phyloP scores from a whole-genome alignment of 352 stramenopile species.

The Globisporangium megalacanthum region DNA sequence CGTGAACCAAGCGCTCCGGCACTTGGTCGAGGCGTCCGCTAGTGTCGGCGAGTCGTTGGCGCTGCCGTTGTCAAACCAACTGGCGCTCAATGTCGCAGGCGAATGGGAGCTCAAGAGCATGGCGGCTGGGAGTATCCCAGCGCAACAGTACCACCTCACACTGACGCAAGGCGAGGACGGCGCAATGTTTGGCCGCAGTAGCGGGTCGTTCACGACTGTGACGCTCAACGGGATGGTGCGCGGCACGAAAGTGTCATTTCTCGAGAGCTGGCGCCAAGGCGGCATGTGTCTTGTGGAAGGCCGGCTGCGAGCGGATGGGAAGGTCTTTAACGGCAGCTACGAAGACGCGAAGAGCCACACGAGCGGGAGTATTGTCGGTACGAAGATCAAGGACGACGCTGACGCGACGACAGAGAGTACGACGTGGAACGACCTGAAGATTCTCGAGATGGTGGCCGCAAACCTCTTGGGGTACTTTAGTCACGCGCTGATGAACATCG shows the following conservation, averaged over 20 bases:
- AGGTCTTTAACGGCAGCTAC: constrained; percentile 70
- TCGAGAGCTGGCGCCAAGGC: constrained; percentile 84
- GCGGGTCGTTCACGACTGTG: constrained; percentile 76
- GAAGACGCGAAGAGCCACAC: constrained; percentile 87
- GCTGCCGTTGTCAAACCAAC: constrained; percentile 22
- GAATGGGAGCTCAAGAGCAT: constrained; percentile 88
- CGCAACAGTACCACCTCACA: constrained; percentile 80
- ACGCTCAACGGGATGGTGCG: constrained; percentile 67
- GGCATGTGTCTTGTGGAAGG: constrained; percentile 84
- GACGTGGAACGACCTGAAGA: constrained; percentile 45
- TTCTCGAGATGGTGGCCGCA: constrained; percentile 72
- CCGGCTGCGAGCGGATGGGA: constrained; percentile 63
- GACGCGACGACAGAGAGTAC: constrained; percentile 10
- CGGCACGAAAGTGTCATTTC: constrained; percentile 78
- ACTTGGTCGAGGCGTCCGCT: constrained; percentile 14
- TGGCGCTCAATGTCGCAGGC: constrained; percentile 63
- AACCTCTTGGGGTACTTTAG: constrained; percentile 76
- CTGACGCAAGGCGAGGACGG: constrained; percentile 63
- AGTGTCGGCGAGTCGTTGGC: constrained; percentile 9
- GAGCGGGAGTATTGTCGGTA: constrained; percentile 75
- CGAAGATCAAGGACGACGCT: constrained; percentile 36
- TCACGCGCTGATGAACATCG: constrained; percentile 55
- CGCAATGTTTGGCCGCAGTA: constrained; percentile 65
- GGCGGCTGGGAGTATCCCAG: constrained; percentile 80
- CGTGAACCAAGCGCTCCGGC: constrained; percentile 44